A percentile compares a stretch with the other conserved stretches of the same genome.
Conservation (phyloP, 805 yeast species). For the Ogataea nonfermentans region DNA sequence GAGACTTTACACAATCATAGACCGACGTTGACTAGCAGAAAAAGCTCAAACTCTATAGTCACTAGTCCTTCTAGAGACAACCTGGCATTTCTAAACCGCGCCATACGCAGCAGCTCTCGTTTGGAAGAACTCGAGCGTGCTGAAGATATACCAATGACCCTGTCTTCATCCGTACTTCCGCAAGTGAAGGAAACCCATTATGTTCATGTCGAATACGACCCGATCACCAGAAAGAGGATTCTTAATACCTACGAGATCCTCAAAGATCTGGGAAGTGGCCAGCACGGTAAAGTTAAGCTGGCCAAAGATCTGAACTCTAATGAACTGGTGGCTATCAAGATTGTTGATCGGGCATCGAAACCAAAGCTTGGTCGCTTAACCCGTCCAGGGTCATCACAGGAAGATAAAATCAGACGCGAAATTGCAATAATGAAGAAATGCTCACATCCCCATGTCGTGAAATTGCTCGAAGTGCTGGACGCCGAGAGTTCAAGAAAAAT, state of each 20-base stretch:
- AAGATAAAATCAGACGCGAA: conserved; percentile 77
- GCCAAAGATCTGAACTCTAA: conserved; percentile 69
- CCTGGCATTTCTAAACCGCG: conserved; percentile 10
- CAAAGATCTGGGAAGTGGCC: conserved; percentile 90
- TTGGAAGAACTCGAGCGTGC: conserved; percentile 7
- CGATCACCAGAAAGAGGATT: conserved; percentile 74
- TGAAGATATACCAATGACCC: not conserved
- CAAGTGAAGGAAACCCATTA: conserved; percentile 79
- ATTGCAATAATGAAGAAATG: conserved; percentile 93
- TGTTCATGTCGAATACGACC: conserved; percentile 84
- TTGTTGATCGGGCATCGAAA: conserved; percentile 72
- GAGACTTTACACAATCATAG: conserved; percentile 17
- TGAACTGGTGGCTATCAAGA: conserved; percentile 86
- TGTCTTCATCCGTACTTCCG: conserved; percentile 10
- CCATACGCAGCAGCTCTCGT: conserved; percentile 15
- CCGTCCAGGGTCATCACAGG: conserved; percentile 41
- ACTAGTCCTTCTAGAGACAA: conserved; percentile 20
- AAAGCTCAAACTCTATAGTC: conserved; percentile 14
- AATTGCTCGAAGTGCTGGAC: conserved; percentile 81
- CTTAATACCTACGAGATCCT: conserved; percentile 88
- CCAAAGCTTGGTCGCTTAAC: conserved; percentile 47
- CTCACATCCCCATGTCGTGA: conserved; percentile 89
- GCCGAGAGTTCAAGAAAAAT: conserved; percentile 81
- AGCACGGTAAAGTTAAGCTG: conserved; percentile 95
- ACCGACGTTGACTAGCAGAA: conserved; percentile 11